Evolutionary conservation across 805 yeast species (phyloP), one percentile per base, ranked within the genome.

Genomic region (Yamadazyma olivae): DNA sequence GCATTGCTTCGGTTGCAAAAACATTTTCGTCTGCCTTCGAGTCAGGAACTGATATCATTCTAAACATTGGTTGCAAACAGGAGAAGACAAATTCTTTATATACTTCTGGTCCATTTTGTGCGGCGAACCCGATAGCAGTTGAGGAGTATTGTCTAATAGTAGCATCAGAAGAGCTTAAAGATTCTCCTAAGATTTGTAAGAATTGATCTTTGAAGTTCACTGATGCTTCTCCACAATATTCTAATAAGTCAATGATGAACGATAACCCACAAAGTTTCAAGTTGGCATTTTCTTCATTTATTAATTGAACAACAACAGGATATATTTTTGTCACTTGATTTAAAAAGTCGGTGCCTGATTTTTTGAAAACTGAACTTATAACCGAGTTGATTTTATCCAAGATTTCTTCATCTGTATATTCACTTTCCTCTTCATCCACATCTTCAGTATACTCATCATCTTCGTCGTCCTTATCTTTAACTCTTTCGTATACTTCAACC

Each of bases 381-480:
- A 83, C 80, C 54, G 83, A 84, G 56, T 83, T 85, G 44, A 89
- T 78, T 54, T 91, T 95, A 50, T 88, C 95, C 34, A 89, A 63
- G 30, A 93, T 66, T 53, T 90, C 96, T 54, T 89, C 97, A 57
- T 93, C 98, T 1, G 93, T 81, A 50, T 84, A 95, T 40, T 80
- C 88, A 20, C 77, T 81, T 38, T 90, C 97, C 38, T 82, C 89
- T 37, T 79, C 85, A 40, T 83, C 95, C 5, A 81, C 68, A 30
- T 87, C 96, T 61, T 88, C 96, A 40, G 83, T 83, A 57, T 82
- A 89, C 50, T 86, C 95, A 54, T 87, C 95, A 45, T 84, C 93
- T 12, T 32, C 46, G 41, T 69, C 71, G 36, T 86, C 89, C 44
- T 95, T 81, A 23, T 71, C 75, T 51, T 77, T 79, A 37, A 86